A percentile compares a stretch with the other conserved stretches of the same genome.
phyloP scores from a whole-genome alignment of 805 yeast species.

The Wickerhamiella cacticola region DNA sequence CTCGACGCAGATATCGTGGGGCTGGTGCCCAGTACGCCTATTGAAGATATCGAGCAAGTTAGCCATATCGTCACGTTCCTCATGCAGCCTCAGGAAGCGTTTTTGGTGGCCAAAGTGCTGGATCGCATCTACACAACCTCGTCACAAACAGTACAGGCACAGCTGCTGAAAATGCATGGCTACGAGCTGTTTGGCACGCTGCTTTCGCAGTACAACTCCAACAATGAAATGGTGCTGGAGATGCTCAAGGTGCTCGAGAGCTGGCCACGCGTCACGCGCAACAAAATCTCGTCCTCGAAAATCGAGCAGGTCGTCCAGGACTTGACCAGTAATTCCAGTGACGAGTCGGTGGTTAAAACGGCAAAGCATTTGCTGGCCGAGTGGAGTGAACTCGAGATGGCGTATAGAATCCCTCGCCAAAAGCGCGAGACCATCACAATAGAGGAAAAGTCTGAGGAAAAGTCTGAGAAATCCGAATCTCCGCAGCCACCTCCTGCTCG shows the following conservation, averaged over 20 bases:
- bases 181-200: slow-evolving; percentile 62
- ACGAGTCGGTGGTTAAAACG: slow-evolving; percentile 27
- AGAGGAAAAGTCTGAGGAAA: slow-evolving; percentile 11
- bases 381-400: slow-evolving; percentile 69
- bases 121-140: slow-evolving; percentile 49
- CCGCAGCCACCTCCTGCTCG: not conserved
- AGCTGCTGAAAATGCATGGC: slow-evolving; percentile 72
- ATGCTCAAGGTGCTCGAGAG: slow-evolving; percentile 45
- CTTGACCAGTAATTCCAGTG: slow-evolving; percentile 27
- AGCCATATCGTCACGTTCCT: slow-evolving; percentile 70
- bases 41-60: slow-evolving; percentile 44
- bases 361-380: slow-evolving; percentile 41
- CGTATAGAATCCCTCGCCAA: slow-evolving; percentile 71
- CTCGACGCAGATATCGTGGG: slow-evolving; percentile 33
- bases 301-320: slow-evolving; percentile 52
- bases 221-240: slow-evolving; percentile 34
- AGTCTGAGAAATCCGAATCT: not conserved
- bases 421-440: slow-evolving; percentile 18
- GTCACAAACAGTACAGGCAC: slow-evolving; percentile 40
- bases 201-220: slow-evolving; percentile 33
- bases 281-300: slow-evolving; percentile 61
- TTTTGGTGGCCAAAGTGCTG: slow-evolving; percentile 53
- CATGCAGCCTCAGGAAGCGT: slow-evolving; percentile 58
- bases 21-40: slow-evolving; percentile 41
- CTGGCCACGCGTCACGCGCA: slow-evolving; percentile 68